Evolutionary conservation across 2,329 filamentous ascomycete genomes (phyloP), one percentile per base, ranked within the genome.

Genomic region (Stagonosporopsis vannaccii): DNA sequence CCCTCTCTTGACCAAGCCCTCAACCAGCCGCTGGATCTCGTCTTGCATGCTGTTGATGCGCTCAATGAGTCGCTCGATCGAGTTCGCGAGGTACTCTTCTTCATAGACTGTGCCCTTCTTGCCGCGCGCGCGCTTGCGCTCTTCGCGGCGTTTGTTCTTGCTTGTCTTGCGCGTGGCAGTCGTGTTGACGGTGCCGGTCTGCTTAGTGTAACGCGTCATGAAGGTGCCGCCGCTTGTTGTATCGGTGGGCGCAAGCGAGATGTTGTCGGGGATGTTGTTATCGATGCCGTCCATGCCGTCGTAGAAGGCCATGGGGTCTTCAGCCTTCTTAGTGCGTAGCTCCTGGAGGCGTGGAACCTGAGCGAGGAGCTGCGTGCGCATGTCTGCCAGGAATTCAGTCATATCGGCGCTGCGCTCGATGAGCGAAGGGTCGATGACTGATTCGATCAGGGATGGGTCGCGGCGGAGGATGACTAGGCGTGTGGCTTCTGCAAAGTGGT

Each of bases 101-200:
- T 99, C 95, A 75, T 99, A 99, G 5, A 99, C 91, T 15, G 91
- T 97, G 11, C 95, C 95, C 81, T 98, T 98, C 75, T 97, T 94
- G 22, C 95, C 95, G 7, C 92, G 83, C 0, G 95, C 95, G 15
- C 94, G 87, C 84, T 99, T 99, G 75, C 96, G 87, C 81, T 99
- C 95, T 77, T 99, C 95, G 19, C 92, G 84, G 22, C 89, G 84
- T 48, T 92, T 87, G 72, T 96, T 97, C 81, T 95, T 96, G 71
- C 87, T 90, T 36, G 92, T 97, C 56, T 90, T 90, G 12, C 92
- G 85, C 45, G 87, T 90, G 2, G 90, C 87, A 26, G 87, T 86
- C 12, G 90, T 93, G 19, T 87, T 89, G 2, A 87, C 83, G 19
- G 91, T 92, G 20, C 88, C 87, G 63, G 83, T 87, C 58, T 88